Evolutionary conservation across 768 basidiomycete genomes (phyloP).

Genomic region (Cubamyces sp.): DNA sequence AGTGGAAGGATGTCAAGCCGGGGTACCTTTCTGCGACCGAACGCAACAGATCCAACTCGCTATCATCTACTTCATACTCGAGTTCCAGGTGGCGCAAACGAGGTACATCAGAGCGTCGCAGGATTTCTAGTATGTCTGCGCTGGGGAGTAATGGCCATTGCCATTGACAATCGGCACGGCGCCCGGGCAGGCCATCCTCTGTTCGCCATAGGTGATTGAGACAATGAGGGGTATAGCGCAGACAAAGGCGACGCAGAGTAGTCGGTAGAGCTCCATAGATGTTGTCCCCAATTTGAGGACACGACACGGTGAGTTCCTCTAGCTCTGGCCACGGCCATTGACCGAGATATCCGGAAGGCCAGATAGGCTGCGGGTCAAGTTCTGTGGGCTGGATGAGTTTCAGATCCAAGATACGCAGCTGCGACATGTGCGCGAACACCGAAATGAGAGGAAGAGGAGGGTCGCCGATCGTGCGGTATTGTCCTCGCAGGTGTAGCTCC

Average conservation of each 20-base stretch:
- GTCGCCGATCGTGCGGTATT: background rate
- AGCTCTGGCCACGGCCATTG: conserved; percentile 1
- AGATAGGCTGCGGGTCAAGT: background rate
- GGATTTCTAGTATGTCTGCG: no score
- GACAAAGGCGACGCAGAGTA: background rate
- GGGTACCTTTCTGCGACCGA: no score
- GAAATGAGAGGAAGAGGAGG: background rate
- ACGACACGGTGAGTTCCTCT: background rate
- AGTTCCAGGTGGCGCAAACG: no score
- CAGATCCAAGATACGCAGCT: background rate
- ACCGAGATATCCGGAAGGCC: background rate
- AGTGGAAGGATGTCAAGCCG: no score
- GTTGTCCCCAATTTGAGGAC: background rate
- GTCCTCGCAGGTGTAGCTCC: background rate
- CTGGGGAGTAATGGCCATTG: no score
- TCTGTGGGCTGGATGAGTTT: background rate
- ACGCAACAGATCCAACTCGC: no score
- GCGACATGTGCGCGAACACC: background rate
- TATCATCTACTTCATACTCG: no score
- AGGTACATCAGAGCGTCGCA: no score
- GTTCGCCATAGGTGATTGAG: no score
- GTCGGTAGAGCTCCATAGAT: background rate
- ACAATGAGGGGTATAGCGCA: conserved; percentile 2
- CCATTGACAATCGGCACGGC: no score
- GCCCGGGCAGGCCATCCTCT: no score